Conservation (phyloP, 2,329 filamentous ascomycete genomes). For the Fusarium dlaminii region DNA sequence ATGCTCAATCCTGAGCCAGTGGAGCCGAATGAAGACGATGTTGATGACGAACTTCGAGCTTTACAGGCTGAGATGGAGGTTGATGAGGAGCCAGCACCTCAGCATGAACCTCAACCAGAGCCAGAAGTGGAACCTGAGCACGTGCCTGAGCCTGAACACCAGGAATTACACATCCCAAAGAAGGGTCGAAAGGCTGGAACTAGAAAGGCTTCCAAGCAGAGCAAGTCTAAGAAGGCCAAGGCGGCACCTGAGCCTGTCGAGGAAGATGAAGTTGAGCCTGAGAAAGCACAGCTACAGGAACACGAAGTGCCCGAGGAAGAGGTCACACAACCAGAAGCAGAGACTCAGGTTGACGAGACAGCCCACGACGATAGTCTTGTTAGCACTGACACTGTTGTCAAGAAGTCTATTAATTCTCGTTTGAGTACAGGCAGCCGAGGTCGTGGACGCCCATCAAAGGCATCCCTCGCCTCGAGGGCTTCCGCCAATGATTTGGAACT, state of each 20-base stretch:
- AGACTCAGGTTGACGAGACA: constrained; percentile 32
- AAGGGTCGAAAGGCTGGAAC: constrained; percentile 63
- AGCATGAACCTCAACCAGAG: constrained; percentile 12
- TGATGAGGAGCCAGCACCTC: constrained; percentile 35
- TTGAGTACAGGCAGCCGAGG: constrained; percentile 37
- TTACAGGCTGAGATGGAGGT: constrained; percentile 61
- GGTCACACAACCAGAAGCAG: constrained; percentile 3
- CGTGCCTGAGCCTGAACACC: constrained; percentile 32
- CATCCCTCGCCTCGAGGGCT: constrained; percentile 43
- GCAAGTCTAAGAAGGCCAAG: constrained; percentile 57
- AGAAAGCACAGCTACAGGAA: constrained; percentile 12
- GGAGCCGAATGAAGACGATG: constrained; percentile 56
- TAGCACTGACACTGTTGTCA: constrained; percentile 56
- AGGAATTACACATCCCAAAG: constrained; percentile 59
- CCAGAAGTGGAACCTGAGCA: constrained; percentile 14
- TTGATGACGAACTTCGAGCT: constrained; percentile 62
- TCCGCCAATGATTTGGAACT: constrained; percentile 40
- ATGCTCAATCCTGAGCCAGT: constrained; percentile 63
- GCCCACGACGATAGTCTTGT: constrained; percentile 52
- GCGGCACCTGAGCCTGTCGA: constrained; percentile 41
- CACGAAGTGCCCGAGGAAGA: not conserved
- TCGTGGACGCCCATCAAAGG: constrained; percentile 45
- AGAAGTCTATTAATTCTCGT: constrained; percentile 43
- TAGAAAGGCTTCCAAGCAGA: constrained; percentile 63
- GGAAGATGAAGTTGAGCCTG: constrained; percentile 31